These are phyloP conservation scores for Didymosphaeria variabile DNA, from an alignment of 2,329 filamentous ascomycete genomes.

Conservation along the genomic window DNA sequence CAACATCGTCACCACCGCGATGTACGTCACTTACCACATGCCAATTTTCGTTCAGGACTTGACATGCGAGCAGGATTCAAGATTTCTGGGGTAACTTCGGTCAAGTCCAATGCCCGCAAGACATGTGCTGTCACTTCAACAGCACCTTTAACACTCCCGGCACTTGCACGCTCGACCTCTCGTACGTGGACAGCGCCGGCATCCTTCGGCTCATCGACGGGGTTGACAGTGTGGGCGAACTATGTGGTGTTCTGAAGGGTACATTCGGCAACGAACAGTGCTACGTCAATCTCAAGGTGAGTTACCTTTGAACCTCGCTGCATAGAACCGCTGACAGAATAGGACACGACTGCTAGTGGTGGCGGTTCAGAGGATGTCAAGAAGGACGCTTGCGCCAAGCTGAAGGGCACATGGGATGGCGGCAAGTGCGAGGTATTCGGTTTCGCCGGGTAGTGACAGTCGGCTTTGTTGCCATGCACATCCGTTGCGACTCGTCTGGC, in stretches of 20 bases:
- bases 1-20: neutral
- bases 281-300: neutral
- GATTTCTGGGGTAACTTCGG: neutral
- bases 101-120: neutral
- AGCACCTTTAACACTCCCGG: neutral
- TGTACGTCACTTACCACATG: neutral
- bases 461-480: too few species aligned
- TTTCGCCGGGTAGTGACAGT: too few species aligned
- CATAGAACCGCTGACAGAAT: neutral
- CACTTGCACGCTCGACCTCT: neutral
- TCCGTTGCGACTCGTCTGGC: too few species aligned
- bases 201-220: neutral
- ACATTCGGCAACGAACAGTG: neutral
- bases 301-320: neutral
- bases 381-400: neutral
- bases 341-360: neutral
- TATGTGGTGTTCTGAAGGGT: neutral
- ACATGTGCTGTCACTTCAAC: neutral
- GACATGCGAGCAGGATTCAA: neutral
- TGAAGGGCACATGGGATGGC: neutral
- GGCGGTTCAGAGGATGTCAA: neutral
- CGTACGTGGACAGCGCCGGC: neutral
- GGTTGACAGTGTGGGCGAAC: neutral
- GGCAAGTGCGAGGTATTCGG: neutral
- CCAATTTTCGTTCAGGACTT: neutral